Evolutionary conservation across 2,329 filamentous ascomycete genomes (phyloP), one percentile per base, ranked within the genome.

Genomic region (Epicoccum sorghinum): DNA sequence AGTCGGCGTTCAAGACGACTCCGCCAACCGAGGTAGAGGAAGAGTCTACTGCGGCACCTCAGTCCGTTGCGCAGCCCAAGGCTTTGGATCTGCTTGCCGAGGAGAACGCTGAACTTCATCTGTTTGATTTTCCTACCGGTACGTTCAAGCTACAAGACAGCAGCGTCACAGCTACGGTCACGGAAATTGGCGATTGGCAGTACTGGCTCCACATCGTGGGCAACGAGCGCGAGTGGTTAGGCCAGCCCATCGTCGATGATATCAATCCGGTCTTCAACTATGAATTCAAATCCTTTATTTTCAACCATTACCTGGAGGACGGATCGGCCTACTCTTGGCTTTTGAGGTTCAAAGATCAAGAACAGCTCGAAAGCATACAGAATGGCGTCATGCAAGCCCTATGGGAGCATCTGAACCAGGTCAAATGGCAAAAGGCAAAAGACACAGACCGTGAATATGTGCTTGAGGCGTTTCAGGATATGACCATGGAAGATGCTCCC

Each of bases 261-360:
- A 91, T 98, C 75, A 98, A 98, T 67, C 95, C 95, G 0, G 93
- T 99, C 18, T 99, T 98, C 81, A 98, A 98, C 77, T 98, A 97
- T 63, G 95, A 99, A 74, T 98, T 93, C 67, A 82, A 96, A n/a
- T 98, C 93, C 0, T 98, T 98, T 73, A 97, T 99, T 69, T 99
- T 99, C 83, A 99, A 99, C 69, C 92, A 97, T 72, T 98, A 96
- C 73, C 85, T 89, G 12, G 83, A 88, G 32, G 91, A 97, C 74
- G 91, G 93, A 2, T 90, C 89, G 1, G 93, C 95, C 4, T 96
- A 93, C 74, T 99, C 95, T 1, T 99, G 95, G 93, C 83, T 99
- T 12, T 80, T 99, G 32, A 88, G 93, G 12, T 99, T 99, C 79
- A 91, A 89, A 67, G 89, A 96, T 62, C 89, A 92, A 64, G 79